Evolutionary conservation across 2,329 filamentous ascomycete genomes (phyloP).

Genomic region (Coniella lustricola): DNA sequence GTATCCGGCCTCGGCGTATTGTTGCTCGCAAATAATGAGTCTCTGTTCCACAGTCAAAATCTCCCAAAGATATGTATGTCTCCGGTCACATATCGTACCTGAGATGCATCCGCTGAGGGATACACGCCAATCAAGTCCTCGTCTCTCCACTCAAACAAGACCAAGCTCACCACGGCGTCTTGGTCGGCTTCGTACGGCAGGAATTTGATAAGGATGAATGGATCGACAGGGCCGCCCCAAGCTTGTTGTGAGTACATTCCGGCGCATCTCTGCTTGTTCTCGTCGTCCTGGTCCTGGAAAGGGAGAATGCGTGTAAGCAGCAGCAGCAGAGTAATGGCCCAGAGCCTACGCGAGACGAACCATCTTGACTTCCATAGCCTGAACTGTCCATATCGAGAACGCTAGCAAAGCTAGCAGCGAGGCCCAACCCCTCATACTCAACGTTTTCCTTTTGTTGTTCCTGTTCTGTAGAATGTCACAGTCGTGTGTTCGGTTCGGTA

Average conservation of each 20-base stretch:
- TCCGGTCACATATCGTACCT: constrained; percentile 35
- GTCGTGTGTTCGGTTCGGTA: neutral
- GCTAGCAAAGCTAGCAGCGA: constrained; percentile 44
- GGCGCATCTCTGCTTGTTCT: constrained; percentile 74
- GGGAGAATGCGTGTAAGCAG: constrained; percentile 7
- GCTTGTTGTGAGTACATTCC: constrained; percentile 88
- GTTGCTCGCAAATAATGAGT: constrained; percentile 64
- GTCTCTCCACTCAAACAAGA: constrained; percentile 94
- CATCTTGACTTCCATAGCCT: constrained; percentile 52
- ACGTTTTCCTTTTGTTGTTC: constrained; percentile 12
- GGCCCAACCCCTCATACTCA: constrained; percentile 48
- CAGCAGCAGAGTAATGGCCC: neutral
- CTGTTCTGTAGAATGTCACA: neutral
- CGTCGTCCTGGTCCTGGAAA: constrained; percentile 63
- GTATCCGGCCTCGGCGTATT: constrained; percentile 58
- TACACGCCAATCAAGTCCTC: constrained; percentile 68
- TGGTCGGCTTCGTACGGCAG: constrained; percentile 52
- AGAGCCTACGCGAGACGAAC: constrained; percentile 30
- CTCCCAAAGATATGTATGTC: neutral
- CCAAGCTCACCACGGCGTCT: constrained; percentile 72
- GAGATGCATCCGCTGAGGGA: constrained; percentile 43
- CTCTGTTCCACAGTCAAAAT: constrained; percentile 30
- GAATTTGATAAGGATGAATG: constrained; percentile 83
- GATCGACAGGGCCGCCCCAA: constrained; percentile 84
- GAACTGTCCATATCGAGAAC: constrained; percentile 46